Evolutionary conservation across 345 rosid genomes (phyloP), one percentile per base, ranked within the genome.

Genomic region (Lumnitzera racemosa): DNA sequence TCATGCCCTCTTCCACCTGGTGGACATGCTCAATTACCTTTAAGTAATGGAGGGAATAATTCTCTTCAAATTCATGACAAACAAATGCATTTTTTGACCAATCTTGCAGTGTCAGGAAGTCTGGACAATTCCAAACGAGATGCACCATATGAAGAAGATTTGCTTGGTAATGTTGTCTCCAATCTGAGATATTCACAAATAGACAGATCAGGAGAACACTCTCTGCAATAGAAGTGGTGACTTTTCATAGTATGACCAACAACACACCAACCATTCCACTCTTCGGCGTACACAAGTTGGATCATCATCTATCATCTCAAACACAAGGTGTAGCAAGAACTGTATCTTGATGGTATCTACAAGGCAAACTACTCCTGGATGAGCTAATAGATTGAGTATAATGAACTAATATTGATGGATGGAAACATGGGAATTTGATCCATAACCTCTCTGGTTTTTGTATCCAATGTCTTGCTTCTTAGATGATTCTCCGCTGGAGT

Each of bases 321-420:
- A 70, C 67, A 53, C 68, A 70, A 80, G 72, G 70, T 68, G 76
- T 11, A 63, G 48, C 12, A 75, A 77, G 50, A 77, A 70, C 47
- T 71, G 46, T 55, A 57, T 70, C 47, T 55, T 65, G 41, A 75
- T 69, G 71, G 72, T 48, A 72, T 76, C 59, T 55, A 61, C 25
- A 79, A 83, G 24, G 74, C 75, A 24, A 74, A 67, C 59, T 78
- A 77, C 13, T 75, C 85, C 36, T 64, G 87, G 96, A 87, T 61
- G 96, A 85, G 52, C 73, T 92, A 20, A 71, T 84, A 89, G 75
- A 69, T 50, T 88, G 87, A 72, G 43, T 81, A 69, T 20, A 70
- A 65, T 57, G 83, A 76, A 51, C 10, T 55, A 12, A 25, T 69
- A 15, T 16, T 74, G 49, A 68, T 72, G 66, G 91, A 79, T 65